These are phyloP conservation scores for Evansstolkia leycettana DNA, from an alignment of 495 filamentous ascomycete species.

Conservation along the genomic window DNA sequence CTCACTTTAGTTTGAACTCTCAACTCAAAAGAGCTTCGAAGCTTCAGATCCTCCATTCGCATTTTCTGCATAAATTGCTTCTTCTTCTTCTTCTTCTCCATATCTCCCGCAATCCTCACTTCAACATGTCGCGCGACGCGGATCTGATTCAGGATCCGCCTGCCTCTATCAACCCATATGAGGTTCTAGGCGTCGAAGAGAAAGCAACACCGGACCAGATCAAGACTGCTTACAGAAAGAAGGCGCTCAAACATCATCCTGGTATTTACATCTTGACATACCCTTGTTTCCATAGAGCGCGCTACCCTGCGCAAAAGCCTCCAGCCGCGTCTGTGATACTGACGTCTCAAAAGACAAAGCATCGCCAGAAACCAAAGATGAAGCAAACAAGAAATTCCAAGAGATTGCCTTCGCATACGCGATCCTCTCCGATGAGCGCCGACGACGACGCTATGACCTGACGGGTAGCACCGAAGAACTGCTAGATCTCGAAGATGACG, in stretches of 20 bases:
- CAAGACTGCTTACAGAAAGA: slow-evolving; percentile 91
- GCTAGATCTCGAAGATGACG: slow-evolving; percentile 53
- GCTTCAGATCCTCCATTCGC: no score
- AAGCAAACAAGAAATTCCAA: slow-evolving; percentile 73
- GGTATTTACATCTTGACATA: slow-evolving; percentile 36
- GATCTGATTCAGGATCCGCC: slow-evolving; percentile 29
- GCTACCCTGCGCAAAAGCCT: neutral
- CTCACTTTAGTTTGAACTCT: no score
- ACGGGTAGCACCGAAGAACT: slow-evolving; percentile 80
- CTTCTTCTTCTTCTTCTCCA: neutral
- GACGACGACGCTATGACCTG: slow-evolving; percentile 73
- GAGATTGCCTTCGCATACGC: slow-evolving; percentile 87
- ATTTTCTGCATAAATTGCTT: no score
- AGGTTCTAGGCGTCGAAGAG: slow-evolving; percentile 61
- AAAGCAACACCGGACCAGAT: slow-evolving; percentile 67
- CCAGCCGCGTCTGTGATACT: slow-evolving; percentile 1
- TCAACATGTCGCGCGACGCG: slow-evolving; percentile 7
- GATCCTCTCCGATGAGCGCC: slow-evolving; percentile 66
- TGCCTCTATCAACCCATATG: slow-evolving; percentile 68
- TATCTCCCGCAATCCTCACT: neutral
- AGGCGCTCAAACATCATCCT: slow-evolving; percentile 80
- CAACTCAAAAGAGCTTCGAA: no score
- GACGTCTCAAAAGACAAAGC: slow-evolving; percentile 54
- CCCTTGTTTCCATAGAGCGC: neutral
- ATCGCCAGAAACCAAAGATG: slow-evolving; percentile 43